Evolutionary conservation across 305 asterid species (phyloP), one percentile per base, ranked within the genome.

Genomic region (Caryopteris hybrid): DNA sequence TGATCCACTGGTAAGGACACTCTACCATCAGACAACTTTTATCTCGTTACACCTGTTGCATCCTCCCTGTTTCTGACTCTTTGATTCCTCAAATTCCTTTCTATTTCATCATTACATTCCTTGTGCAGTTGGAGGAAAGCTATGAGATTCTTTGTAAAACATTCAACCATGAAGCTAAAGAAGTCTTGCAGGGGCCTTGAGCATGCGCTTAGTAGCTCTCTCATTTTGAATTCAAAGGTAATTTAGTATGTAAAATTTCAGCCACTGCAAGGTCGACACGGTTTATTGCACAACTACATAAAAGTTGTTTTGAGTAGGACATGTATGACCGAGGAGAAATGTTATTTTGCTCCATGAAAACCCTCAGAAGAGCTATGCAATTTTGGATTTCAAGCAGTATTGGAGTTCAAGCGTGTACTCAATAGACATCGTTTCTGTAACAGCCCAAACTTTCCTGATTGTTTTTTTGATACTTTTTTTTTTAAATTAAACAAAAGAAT

Each of bases 81-180:
- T n/a, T n/a, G n/a, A n/a, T 34, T 39, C 71, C 42, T 21, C 38
- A 56, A 46, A 43, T 56, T 34, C 61, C 60, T 68, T 48, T 66
- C 16, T 50, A 48, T 41, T 66, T 39, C 50, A 21, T 64, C 11
- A 36, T 38, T 66, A 12, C 50, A 53, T 48, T 61, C 48, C 41
- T 53, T 48, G 21, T 71, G 79, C 86, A 85, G 96, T 66, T 86
- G 68, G 76, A 83, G 74, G 81, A 74, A 45, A 90, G 74, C 81
- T 91, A 93, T 74, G 96, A 93, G 81, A 87, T 93, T 79, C 97
- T 93, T 57, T 91, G 95, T 64, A 91, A 91, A 80, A 76, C 89
- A 61, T 86, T 91, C 75, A 81, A 83, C 74, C 53, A 53, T 71
- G 95, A 87, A 72, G 96, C 95, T 70, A 81, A 75, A 78, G 80